phyloP scores from a whole-genome alignment of 2,329 filamentous ascomycete genomes.

The Pyrenophora seminiperda region DNA sequence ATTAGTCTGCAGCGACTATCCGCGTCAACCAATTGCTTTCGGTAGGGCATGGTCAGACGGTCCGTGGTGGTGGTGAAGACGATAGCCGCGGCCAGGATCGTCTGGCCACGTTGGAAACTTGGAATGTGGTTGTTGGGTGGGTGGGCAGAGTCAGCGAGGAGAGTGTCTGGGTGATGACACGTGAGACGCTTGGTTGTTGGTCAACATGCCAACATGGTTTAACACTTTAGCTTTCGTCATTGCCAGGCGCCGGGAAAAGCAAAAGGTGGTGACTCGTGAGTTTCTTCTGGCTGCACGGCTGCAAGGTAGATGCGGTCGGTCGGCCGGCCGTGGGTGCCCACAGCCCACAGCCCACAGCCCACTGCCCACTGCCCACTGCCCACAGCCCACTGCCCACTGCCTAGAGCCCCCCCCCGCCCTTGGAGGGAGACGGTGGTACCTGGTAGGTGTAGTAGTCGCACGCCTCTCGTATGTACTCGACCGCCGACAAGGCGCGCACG shows the following conservation, averaged over 20 bases:
- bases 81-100: no score
- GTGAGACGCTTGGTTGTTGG: no score
- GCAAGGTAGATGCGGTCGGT: conserved; percentile 20
- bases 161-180: no score
- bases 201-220: conserved; percentile 19
- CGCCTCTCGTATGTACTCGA: conserved; percentile 16
- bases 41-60: conserved; percentile 21
- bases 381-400: no score
- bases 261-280: background rate
- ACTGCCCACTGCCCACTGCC: no score
- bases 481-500: conserved; percentile 8
- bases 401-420: conserved; percentile 20
- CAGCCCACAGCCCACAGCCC: conserved; percentile 20
- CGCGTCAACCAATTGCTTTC: conserved; percentile 32
- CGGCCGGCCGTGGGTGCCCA: conserved; percentile 13
- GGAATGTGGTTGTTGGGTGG: no score
- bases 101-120: no score
- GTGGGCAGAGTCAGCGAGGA: no score
- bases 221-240: conserved; percentile 30
- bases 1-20: conserved; percentile 36
- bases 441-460: no score
- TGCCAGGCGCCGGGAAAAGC: background rate
- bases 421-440: conserved; percentile 16
- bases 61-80: conserved; percentile 5
- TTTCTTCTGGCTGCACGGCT: conserved; percentile 15